Conservation (phyloP, 1,284 basidiomycete genomes). For the Melampsora larici-populina region DNA sequence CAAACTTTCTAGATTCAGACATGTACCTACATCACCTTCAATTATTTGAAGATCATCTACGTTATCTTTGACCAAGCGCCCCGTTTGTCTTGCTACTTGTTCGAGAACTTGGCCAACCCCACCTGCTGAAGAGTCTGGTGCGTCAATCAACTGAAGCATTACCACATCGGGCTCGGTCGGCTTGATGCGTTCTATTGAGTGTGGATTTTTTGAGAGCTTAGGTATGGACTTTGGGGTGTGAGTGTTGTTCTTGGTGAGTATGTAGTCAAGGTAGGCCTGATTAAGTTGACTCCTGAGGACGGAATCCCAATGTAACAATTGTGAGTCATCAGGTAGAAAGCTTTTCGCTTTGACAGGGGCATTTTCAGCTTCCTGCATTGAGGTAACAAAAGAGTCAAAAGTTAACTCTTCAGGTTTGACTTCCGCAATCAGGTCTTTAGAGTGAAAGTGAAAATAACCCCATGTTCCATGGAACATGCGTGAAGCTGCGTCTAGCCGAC, state of each 20-base stretch:
- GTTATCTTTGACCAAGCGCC: no score
- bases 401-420: background rate
- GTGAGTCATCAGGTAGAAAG: background rate
- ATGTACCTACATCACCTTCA: no score
- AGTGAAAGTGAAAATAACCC: slow-evolving; percentile 6
- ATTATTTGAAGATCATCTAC: no score
- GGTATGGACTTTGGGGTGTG: no score
- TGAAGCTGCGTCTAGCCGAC: background rate
- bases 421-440: background rate
- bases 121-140: no score
- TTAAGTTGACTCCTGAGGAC: slow-evolving; percentile 3
- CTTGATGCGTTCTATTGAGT: no score
- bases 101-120: no score
- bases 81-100: no score
- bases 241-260: background rate
- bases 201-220: no score
- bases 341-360: background rate
- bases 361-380: background rate
- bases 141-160: slow-evolving; percentile 17
- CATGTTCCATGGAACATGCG: slow-evolving; percentile 21
- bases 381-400: background rate
- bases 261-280: background rate
- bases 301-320: background rate
- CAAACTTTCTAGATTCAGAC: background rate
- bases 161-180: background rate